phyloP scores from a whole-genome alignment of 345 rosid genomes.

The Theobroma cacao region DNA sequence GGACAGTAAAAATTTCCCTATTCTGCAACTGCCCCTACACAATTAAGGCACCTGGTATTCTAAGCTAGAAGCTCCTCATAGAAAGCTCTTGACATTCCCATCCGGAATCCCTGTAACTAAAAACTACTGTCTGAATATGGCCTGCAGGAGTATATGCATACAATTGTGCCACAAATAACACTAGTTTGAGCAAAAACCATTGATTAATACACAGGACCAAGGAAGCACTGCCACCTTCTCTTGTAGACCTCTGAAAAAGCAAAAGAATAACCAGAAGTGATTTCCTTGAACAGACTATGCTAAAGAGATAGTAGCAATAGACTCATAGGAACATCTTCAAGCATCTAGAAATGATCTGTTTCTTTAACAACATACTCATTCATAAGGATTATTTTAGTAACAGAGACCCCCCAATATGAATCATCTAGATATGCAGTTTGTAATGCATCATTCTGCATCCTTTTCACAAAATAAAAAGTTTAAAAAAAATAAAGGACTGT shows the following conservation, averaged over 20 bases:
- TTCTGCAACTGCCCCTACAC: constrained; percentile 1
- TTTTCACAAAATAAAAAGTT: neutral
- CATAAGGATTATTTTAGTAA: neutral
- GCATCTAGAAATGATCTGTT: neutral
- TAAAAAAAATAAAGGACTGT: neutral
- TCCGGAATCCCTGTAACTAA: neutral
- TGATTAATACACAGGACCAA: neutral
- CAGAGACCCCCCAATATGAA: neutral
- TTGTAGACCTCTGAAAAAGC: neutral
- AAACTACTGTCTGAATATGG: neutral
- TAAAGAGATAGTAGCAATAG: neutral
- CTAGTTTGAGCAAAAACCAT: neutral
- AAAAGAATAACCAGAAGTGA: neutral
- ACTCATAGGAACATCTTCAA: neutral
- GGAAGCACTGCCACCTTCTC: neutral
- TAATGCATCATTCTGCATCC: neutral
- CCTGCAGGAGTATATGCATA: neutral
- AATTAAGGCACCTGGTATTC: neutral
- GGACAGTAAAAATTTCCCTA: neutral
- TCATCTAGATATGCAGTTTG: neutral
- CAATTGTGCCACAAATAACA: neutral
- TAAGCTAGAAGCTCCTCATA: neutral
- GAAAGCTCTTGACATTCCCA: neutral
- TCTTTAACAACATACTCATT: neutral
- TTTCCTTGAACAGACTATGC: neutral